A percentile compares a stretch with the other conserved stretches of the same genome.
These are phyloP conservation scores for Kurtzmaniella natalensis DNA, from an alignment of 1,139 yeast species.

Conservation along the genomic window DNA sequence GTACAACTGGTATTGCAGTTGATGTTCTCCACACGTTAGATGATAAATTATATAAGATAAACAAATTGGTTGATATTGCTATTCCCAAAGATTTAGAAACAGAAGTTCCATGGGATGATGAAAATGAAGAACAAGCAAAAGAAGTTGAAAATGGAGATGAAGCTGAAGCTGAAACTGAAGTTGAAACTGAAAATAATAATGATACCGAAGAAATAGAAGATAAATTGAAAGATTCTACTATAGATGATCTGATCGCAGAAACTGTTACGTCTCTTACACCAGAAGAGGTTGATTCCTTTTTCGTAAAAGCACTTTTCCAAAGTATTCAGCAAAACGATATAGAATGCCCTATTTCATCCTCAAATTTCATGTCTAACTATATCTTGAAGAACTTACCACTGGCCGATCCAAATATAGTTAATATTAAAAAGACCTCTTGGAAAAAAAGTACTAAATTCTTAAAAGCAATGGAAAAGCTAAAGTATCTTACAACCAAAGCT, in stretches of 20 bases:
- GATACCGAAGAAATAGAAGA: constrained; percentile 1
- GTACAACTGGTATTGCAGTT: constrained; percentile 66
- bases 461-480: constrained; percentile 78
- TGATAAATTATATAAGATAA: constrained; percentile 50
- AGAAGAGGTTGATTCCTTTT: constrained; percentile 77
- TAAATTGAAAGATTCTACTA: constrained; percentile 9
- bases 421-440: constrained; percentile 82
- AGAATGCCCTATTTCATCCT: constrained; percentile 60
- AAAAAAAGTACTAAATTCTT: constrained; percentile 82
- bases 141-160: constrained; percentile 6
- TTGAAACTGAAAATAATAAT: constrained; percentile 4
- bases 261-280: constrained; percentile 39
- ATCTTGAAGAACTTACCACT: constrained; percentile 69
- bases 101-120: constrained; percentile 18
- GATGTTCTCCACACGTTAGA: constrained; percentile 49
- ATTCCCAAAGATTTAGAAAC: constrained; percentile 29
- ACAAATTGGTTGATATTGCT: constrained; percentile 42
- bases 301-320: constrained; percentile 64
- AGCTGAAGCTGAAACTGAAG: constrained; percentile 3
- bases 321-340: constrained; percentile 57
- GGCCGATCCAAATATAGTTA: constrained; percentile 48
- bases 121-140: constrained; percentile 10
- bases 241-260: constrained; percentile 19
- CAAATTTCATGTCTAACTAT: constrained; percentile 69
- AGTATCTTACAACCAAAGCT: constrained; percentile 63